Percentiles rank a stretch among this genome's conserved stretches.
Conservation (phyloP, 228 moss, liverwort and hornwort species). For the Sphagnum magellanicum region DNA sequence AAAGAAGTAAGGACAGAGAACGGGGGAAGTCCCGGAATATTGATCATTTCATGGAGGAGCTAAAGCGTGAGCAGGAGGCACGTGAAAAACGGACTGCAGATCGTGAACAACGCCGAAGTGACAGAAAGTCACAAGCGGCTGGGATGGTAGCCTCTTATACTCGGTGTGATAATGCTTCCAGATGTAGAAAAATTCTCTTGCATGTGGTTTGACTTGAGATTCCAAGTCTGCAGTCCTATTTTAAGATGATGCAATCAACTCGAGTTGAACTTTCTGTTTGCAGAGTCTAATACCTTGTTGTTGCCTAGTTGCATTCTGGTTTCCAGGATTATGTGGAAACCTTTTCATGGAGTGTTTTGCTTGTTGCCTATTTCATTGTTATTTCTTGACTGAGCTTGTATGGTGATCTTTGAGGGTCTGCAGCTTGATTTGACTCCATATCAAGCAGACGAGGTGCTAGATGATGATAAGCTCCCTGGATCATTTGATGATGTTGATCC, state of each 20-base stretch:
- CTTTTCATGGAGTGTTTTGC: too few species aligned
- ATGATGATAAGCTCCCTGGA: slow-evolving; percentile 89
- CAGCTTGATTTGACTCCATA: slow-evolving; percentile 55
- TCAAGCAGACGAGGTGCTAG: slow-evolving; percentile 83
- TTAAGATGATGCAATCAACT: too few species aligned
- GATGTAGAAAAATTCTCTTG: not conserved
- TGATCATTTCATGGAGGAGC: slow-evolving; percentile 95
- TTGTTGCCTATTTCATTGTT: too few species aligned
- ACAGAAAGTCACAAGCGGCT: slow-evolving; percentile 54
- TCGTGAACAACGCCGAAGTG: slow-evolving; percentile 78
- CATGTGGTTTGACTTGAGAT: not conserved
- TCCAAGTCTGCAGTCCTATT: not conserved
- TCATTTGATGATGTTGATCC: slow-evolving; percentile 99
- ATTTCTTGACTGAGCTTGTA: too few species aligned
- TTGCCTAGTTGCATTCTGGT: too few species aligned
- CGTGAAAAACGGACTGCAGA: slow-evolving; percentile 73
- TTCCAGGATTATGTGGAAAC: too few species aligned
- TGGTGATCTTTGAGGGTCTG: slow-evolving; percentile 13
- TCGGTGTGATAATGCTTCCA: not conserved
- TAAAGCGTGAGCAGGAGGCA: slow-evolving; percentile 92
- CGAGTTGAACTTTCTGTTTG: too few species aligned
- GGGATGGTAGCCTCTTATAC: slow-evolving; percentile 19
- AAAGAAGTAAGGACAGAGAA: slow-evolving; percentile 72
- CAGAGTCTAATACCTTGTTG: too few species aligned
- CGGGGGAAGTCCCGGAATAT: slow-evolving; percentile 85